These are phyloP conservation scores for Lipomyces sp. DNA, from an alignment of 805 yeast genomes.

Conservation along the genomic window DNA sequence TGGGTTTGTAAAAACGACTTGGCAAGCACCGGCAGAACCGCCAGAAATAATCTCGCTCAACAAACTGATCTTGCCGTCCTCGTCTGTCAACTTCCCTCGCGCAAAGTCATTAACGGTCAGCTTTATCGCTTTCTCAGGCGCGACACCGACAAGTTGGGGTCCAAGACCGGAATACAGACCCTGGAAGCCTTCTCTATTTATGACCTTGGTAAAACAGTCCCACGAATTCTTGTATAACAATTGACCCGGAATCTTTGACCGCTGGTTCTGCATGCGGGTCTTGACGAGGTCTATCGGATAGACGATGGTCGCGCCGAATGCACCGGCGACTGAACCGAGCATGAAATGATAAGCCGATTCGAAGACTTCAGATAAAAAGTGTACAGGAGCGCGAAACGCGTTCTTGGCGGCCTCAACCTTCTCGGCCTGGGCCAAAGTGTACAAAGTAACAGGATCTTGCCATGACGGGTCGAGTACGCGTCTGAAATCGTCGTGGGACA, in stretches of 20 bases:
- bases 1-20: constrained; percentile 94
- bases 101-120: constrained; percentile 90
- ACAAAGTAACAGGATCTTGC: constrained; percentile 46
- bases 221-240: constrained; percentile 72
- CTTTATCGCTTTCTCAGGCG: constrained; percentile 97
- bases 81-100: constrained; percentile 69
- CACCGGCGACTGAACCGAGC: constrained; percentile 94
- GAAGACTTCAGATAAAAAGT: constrained; percentile 65
- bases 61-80: constrained; percentile 55
- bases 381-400: constrained; percentile 46
- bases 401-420: constrained; percentile 50
- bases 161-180: constrained; percentile 92
- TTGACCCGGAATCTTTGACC: constrained; percentile 55
- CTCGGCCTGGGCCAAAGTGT: constrained; percentile 39
- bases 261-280: constrained; percentile 97
- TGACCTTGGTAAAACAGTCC: constrained; percentile 83
- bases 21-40: constrained; percentile 94
- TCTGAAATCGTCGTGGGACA: constrained; percentile 47
- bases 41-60: constrained; percentile 83
- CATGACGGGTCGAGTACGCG: constrained; percentile 52
- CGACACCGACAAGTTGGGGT: constrained; percentile 95
- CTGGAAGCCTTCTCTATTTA: constrained; percentile 73
- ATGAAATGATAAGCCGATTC: constrained; percentile 86
- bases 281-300: constrained; percentile 96
- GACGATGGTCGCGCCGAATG: constrained; percentile 97